Evolutionary conservation across 2,329 filamentous ascomycete genomes (phyloP).

Genomic region (Apiospora phragmitis): DNA sequence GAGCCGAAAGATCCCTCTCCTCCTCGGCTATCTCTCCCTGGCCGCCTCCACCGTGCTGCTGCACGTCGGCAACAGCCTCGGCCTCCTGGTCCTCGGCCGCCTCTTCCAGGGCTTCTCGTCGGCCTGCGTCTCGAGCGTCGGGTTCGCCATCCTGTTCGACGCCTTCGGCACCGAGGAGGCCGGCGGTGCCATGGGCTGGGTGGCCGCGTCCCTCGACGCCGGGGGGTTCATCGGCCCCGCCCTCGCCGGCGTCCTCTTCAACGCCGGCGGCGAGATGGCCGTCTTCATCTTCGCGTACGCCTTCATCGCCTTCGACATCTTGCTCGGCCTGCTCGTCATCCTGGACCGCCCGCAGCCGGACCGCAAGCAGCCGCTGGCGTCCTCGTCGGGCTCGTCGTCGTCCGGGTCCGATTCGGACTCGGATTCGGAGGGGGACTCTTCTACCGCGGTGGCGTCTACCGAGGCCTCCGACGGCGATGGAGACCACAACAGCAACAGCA

Average conservation of each 20-base stretch:
- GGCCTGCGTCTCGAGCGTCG: conserved; percentile 17
- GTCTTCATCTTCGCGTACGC: conserved; percentile 15
- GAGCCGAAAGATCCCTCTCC: conserved; percentile 13
- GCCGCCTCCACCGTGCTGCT: conserved; percentile 17
- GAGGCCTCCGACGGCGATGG: neutral
- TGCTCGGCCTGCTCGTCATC: conserved; percentile 13
- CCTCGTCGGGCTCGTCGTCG: neutral
- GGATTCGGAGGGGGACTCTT: neutral
- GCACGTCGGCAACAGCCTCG: conserved; percentile 15
- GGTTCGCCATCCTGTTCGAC: conserved; percentile 18
- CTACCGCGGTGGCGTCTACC: neutral
- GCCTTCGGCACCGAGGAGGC: conserved; percentile 13
- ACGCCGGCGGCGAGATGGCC: conserved; percentile 13
- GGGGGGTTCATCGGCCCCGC: conserved; percentile 19
- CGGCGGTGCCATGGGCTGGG: conserved; percentile 19
- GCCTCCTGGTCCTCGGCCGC: conserved; percentile 17
- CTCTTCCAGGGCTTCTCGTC: conserved; percentile 19
- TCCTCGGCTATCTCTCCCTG: conserved; percentile 13
- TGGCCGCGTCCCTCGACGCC: conserved; percentile 14
- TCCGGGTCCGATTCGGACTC: neutral
- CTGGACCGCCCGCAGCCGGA: neutral
- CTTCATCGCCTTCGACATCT: conserved; percentile 10
- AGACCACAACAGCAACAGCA: neutral
- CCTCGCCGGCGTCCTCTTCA: conserved; percentile 17
- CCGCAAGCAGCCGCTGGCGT: neutral